Conservation (phyloP, 1,139 yeast species). For the Candida sp. region DNA sequence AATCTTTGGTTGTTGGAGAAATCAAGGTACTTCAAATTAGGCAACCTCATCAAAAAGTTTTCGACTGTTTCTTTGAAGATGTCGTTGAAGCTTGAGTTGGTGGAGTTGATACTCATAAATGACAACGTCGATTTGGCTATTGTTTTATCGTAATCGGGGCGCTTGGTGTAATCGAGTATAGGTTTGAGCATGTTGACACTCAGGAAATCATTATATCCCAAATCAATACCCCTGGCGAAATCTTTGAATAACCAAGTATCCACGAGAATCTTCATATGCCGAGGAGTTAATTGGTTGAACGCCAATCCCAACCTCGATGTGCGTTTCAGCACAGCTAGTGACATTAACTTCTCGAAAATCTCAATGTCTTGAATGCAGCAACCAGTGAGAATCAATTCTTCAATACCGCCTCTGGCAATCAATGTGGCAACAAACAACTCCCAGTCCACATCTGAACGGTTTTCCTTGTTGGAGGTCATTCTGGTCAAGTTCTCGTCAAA, state of each 20-base stretch:
- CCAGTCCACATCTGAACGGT: slow-evolving; percentile 82
- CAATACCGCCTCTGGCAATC: slow-evolving; percentile 73
- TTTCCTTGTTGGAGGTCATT: slow-evolving; percentile 61
- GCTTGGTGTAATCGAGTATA: slow-evolving; percentile 25
- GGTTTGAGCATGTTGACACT: slow-evolving; percentile 30
- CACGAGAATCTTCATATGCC: slow-evolving; percentile 55
- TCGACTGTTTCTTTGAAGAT: slow-evolving; percentile 37
- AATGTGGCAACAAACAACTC: slow-evolving; percentile 68
- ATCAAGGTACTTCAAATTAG: slow-evolving; percentile 65
- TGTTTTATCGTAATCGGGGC: slow-evolving; percentile 21
- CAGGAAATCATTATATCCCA: slow-evolving; percentile 72
- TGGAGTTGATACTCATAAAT: slow-evolving; percentile 74
- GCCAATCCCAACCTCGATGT: slow-evolving; percentile 71
- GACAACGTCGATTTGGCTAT: slow-evolving; percentile 41
- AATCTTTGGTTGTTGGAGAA: slow-evolving; percentile 66
- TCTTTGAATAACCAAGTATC: slow-evolving; percentile 41
- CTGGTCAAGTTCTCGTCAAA: slow-evolving; percentile 41
- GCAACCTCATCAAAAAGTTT: slow-evolving; percentile 39
- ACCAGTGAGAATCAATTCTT: slow-evolving; percentile 72
- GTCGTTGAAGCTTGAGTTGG: slow-evolving; percentile 49
- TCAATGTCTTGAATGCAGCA: slow-evolving; percentile 63
- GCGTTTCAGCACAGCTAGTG: slow-evolving; percentile 53
- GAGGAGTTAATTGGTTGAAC: slow-evolving; percentile 58
- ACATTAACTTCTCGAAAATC: slow-evolving; percentile 60
- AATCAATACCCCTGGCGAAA: slow-evolving; percentile 59